Conservation (phyloP, 1,139 yeast species). For the Yamadazyma mexicana region DNA sequence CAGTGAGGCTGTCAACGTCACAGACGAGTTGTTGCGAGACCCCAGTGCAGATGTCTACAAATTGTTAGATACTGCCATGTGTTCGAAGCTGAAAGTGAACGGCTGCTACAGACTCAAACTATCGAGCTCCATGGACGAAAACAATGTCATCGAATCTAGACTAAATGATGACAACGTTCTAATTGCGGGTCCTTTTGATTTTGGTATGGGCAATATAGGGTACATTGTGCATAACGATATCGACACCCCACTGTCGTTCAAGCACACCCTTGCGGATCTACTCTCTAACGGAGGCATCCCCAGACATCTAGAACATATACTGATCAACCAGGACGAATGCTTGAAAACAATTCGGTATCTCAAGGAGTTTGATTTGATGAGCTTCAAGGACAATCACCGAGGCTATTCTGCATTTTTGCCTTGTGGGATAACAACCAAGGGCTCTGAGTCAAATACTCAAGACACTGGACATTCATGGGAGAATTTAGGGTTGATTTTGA, state of each 20-base stretch:
- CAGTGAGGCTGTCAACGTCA: conserved; percentile 44
- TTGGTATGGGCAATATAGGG: conserved; percentile 55
- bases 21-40: conserved; percentile 5
- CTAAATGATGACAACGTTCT: conserved; percentile 46
- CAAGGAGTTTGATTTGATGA: conserved; percentile 27
- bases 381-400: conserved; percentile 46
- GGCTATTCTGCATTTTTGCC: conserved; percentile 85
- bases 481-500: conserved; percentile 57
- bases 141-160: conserved; percentile 24
- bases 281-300: conserved; percentile 36
- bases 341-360: conserved; percentile 37
- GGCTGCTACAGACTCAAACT: conserved; percentile 46
- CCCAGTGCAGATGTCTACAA: conserved; percentile 14
- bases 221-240: conserved; percentile 63
- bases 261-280: conserved; percentile 38
- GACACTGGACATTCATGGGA: conserved; percentile 54
- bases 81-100: conserved; percentile 36
- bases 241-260: conserved; percentile 34
- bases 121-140: conserved; percentile 37
- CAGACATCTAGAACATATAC: conserved; percentile 31
- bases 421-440: conserved; percentile 41
- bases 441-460: not conserved
- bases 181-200: conserved; percentile 43
- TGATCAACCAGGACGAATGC: conserved; percentile 37
- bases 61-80: conserved; percentile 31